These are phyloP conservation scores for Boletus tomentosulus DNA, from an alignment of 768 basidiomycete species.

Conservation along the genomic window DNA sequence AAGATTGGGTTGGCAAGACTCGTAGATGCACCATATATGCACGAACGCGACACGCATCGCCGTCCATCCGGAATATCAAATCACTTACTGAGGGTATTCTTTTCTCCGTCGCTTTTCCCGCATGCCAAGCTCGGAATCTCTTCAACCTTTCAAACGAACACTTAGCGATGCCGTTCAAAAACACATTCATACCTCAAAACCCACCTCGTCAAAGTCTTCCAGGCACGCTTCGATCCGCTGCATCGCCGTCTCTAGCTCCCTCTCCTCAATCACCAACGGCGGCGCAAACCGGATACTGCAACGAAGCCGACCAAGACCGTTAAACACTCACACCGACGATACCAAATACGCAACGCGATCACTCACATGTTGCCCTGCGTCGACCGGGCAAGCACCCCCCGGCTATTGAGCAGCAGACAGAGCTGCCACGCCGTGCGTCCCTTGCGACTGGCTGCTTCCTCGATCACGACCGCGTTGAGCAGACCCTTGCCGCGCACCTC, in stretches of 20 bases:
- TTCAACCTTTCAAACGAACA: slow-evolving; percentile 35
- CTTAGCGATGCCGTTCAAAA: neutral
- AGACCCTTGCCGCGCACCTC: slow-evolving; percentile 84
- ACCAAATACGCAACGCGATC: neutral
- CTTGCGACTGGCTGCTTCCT: slow-evolving; percentile 71
- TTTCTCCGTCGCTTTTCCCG: neutral
- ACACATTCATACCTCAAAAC: slow-evolving; percentile 13
- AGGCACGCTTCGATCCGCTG: slow-evolving; percentile 73
- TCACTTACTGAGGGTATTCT: neutral
- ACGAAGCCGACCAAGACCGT: neutral
- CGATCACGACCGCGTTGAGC: slow-evolving; percentile 90
- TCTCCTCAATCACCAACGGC: slow-evolving; percentile 89
- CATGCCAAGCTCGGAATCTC: slow-evolving; percentile 42
- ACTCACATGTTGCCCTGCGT: slow-evolving; percentile 92
- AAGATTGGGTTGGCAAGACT: neutral
- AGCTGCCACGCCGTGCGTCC: slow-evolving; percentile 93
- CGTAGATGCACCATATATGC: too few relatives aligned
- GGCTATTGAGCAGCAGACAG: slow-evolving; percentile 85
- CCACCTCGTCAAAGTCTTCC: slow-evolving; percentile 73
- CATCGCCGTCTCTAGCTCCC: slow-evolving; percentile 72
- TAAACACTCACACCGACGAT: neutral
- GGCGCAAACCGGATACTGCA: slow-evolving; percentile 92
- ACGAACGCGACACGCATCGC: neutral
- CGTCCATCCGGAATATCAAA: neutral
- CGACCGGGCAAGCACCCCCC: slow-evolving; percentile 91